Base-by-base conservation (phyloP, 2,329 filamentous ascomycete species). In the Emergomyces pasteurianus region DNA sequence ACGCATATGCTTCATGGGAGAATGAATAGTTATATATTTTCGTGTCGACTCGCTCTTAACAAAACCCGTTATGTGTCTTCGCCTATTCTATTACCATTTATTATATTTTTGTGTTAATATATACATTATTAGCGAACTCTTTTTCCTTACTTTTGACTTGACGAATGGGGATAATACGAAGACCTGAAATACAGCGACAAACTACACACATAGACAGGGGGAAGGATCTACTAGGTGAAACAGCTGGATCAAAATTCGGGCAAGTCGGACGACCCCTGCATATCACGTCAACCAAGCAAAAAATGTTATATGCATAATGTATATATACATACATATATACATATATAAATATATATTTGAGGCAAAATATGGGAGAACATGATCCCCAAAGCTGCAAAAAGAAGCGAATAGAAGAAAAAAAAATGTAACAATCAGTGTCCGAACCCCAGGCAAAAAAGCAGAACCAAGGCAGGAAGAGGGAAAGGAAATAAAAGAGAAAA, bases 381-480 rank as follows among this genome's bases (percentile, higher is more conserved):
- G 34, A 54, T n/a, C 23, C 34, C 10, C 34, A 54, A 12, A 54
- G 18, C 2, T 54, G 2, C 5, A 21, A 23, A 54, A 23, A 10
- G 9, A 14, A 4, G 60, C n/a, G n/a, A n/a, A n/a, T 58, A 58
- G 50, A 47, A 14, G 56, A 47, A 47, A 23, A 47, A 26, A 23
- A 16, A 43, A 38, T 21, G 53, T 26, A n/a, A 57, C 26, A 23
- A 43, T 56, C 23, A 53, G 2, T 47, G 36, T 18, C 60, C 58
- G 42, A 57, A 55, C 57, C 58, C 40, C 47, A 47, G 55, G 38
- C 59, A 34, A 55, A 64, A 60, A 50, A 54, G 58, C 34, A 46
- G 49, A 59, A 59, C 40, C 42, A 58, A 61, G 49, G 34, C 59
- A 63, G 38, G 43, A 63, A 62, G 7, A 59, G 38, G 58, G 43